Conservation (phyloP, 352 stramenopile genomes). For the Phytopythium helicoides region DNA sequence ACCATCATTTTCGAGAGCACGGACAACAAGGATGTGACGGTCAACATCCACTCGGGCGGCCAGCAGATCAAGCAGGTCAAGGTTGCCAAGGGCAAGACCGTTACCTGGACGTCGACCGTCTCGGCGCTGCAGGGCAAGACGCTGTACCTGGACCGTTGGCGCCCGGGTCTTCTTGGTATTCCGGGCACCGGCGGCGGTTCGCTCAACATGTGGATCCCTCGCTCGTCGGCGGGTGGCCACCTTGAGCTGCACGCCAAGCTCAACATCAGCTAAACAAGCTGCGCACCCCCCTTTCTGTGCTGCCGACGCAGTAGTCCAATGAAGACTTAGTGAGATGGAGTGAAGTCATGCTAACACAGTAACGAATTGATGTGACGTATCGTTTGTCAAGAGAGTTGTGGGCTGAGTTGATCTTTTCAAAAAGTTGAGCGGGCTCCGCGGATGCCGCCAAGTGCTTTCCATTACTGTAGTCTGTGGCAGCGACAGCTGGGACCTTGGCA, state of each 20-base stretch:
- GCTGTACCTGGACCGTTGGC: constrained; percentile 69
- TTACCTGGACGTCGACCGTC: constrained; percentile 40
- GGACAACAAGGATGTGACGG: constrained; percentile 38
- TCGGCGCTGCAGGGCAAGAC: constrained; percentile 49
- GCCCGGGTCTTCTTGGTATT: constrained; percentile 47
- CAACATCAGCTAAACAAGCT: constrained; percentile 50
- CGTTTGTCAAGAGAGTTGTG: no score
- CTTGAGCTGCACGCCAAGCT: constrained; percentile 48
- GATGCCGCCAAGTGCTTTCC: no score
- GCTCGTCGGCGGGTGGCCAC: constrained; percentile 32
- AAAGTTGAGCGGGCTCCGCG: no score
- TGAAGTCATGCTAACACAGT: no score
- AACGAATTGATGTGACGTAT: no score
- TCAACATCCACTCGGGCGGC: constrained; percentile 41
- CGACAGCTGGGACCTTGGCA: no score
- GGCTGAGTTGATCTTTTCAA: no score
- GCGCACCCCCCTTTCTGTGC: no score
- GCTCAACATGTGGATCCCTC: constrained; percentile 55
- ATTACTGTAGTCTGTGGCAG: no score
- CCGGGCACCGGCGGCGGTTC: constrained; percentile 59
- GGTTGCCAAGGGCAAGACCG: constrained; percentile 29
- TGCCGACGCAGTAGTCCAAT: no score
- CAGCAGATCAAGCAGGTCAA: constrained; percentile 29
- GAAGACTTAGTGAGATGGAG: no score
- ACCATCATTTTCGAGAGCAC: constrained; percentile 37